Conservation (phyloP, 495 filamentous ascomycete genomes). For the Hypomontagnella monticulosa region DNA sequence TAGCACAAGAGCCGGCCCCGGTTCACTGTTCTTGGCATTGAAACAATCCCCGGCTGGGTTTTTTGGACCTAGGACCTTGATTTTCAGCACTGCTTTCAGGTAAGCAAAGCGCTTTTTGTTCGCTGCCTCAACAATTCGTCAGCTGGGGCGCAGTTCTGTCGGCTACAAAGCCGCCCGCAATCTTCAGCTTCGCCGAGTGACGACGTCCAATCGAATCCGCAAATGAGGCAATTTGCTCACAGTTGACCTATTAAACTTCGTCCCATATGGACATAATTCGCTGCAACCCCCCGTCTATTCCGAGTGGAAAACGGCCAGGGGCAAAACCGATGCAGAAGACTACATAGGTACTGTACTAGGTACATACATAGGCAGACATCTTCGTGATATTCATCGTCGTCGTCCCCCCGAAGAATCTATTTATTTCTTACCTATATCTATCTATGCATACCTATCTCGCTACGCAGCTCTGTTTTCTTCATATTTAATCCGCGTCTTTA, state of each 20-base stretch:
- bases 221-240: slow-evolving; percentile 27
- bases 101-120: slow-evolving; percentile 25
- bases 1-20: slow-evolving; percentile 18
- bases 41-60: slow-evolving; percentile 17
- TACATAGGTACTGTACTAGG: not conserved
- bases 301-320: slow-evolving; percentile 33
- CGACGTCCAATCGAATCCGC: slow-evolving; percentile 24
- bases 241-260: slow-evolving; percentile 9
- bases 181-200: slow-evolving; percentile 28
- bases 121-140: slow-evolving; percentile 28
- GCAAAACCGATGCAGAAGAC: not conserved
- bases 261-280: slow-evolving; percentile 5
- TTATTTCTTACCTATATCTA: not conserved
- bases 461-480: not conserved
- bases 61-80: not conserved
- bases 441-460: not conserved
- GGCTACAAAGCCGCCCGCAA: slow-evolving; percentile 25
- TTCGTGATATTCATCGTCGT: slow-evolving; percentile 10
- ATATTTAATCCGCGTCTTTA: not conserved
- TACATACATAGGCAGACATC: not conserved
- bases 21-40: slow-evolving; percentile 31
- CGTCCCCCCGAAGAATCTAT: not conserved
- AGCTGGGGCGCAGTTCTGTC: slow-evolving; percentile 34
- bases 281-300: slow-evolving; percentile 7
- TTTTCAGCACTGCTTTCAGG: slow-evolving; percentile 30